Conservation (phyloP, 371 early-diverging fungal species). For the Mucor irregularis region DNA sequence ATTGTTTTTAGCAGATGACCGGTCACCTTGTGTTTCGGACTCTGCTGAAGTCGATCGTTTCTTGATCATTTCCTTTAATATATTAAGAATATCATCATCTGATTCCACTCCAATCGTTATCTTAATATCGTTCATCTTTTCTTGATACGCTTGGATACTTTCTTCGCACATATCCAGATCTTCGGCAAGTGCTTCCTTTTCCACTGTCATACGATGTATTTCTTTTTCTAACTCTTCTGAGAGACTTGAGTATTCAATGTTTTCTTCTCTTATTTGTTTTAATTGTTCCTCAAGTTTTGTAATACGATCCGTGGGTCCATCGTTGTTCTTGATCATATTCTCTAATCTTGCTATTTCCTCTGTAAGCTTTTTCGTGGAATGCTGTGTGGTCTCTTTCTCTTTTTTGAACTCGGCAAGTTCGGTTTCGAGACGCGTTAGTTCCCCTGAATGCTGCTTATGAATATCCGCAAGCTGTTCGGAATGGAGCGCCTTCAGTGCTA, state of each 20-base stretch:
- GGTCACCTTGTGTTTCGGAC: slow-evolving; percentile 4
- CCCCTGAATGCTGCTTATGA: no score
- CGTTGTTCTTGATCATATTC: neutral
- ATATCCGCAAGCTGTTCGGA: no score
- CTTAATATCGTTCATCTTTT: slow-evolving; percentile 7
- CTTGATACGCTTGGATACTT: neutral
- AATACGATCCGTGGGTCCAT: neutral
- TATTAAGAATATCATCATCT: neutral
- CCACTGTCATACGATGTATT: slow-evolving; percentile 26
- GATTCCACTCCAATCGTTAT: neutral
- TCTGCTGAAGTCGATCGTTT: slow-evolving; percentile 2
- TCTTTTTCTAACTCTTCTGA: slow-evolving; percentile 37
- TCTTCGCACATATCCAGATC: slow-evolving; percentile 22
- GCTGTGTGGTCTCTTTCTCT: no score
- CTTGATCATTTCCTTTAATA: neutral
- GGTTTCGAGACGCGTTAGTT: no score
- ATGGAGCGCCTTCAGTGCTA: neutral
- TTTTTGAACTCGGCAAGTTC: no score
- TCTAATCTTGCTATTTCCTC: no score
- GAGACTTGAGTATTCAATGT: slow-evolving; percentile 29
- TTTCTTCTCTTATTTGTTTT: slow-evolving; percentile 32
- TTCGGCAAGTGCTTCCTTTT: slow-evolving; percentile 19
- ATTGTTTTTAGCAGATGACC: slow-evolving; percentile 11
- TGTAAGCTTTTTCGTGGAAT: no score
- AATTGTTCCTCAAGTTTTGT: slow-evolving; percentile 2